phyloP scores from a whole-genome alignment of 2,329 filamentous ascomycete species.

The Albifimbria verrucaria region DNA sequence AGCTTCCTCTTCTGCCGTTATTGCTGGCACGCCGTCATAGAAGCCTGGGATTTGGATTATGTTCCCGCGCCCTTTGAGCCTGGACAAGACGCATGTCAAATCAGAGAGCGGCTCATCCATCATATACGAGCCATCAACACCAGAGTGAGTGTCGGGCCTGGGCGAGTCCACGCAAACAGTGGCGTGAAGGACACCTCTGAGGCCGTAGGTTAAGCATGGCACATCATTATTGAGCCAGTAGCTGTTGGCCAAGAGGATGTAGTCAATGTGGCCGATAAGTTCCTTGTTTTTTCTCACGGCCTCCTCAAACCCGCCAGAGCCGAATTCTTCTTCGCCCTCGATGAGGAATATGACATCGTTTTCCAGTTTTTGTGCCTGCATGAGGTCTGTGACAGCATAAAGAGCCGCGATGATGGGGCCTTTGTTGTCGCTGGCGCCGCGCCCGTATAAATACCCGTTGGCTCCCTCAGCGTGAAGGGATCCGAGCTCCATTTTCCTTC shows the following conservation, averaged over 20 bases:
- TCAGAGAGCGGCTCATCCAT: slow-evolving; percentile 92
- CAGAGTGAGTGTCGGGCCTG: slow-evolving; percentile 87
- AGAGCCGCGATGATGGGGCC: slow-evolving; percentile 91
- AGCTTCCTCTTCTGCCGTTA: slow-evolving; percentile 71
- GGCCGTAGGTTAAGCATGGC: slow-evolving; percentile 90
- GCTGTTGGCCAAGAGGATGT: slow-evolving; percentile 92
- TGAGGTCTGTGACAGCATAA: slow-evolving; percentile 87
- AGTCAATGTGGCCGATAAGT: slow-evolving; percentile 86
- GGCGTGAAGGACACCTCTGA: slow-evolving; percentile 90
- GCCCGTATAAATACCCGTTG: slow-evolving; percentile 90
- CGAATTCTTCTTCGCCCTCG: slow-evolving; percentile 94
- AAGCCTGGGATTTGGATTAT: slow-evolving; percentile 83
- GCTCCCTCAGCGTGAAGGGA: slow-evolving; percentile 87
- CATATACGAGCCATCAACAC: slow-evolving; percentile 90
- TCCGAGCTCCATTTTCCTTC: slow-evolving; percentile 81
- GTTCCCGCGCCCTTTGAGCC: slow-evolving; percentile 77
- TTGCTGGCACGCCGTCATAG: slow-evolving; percentile 76
- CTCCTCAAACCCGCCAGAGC: slow-evolving; percentile 85
- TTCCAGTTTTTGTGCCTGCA: slow-evolving; percentile 76
- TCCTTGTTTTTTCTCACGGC: slow-evolving; percentile 77
- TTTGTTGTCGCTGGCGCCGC: slow-evolving; percentile 97
- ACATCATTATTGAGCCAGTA: slow-evolving; percentile 98
- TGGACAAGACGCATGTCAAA: slow-evolving; percentile 77
- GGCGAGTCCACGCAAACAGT: slow-evolving; percentile 84
- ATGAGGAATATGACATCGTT: slow-evolving; percentile 93